Evolutionary conservation across 2,329 filamentous ascomycete genomes (phyloP).

Genomic region (Phialocephala sp.): DNA sequence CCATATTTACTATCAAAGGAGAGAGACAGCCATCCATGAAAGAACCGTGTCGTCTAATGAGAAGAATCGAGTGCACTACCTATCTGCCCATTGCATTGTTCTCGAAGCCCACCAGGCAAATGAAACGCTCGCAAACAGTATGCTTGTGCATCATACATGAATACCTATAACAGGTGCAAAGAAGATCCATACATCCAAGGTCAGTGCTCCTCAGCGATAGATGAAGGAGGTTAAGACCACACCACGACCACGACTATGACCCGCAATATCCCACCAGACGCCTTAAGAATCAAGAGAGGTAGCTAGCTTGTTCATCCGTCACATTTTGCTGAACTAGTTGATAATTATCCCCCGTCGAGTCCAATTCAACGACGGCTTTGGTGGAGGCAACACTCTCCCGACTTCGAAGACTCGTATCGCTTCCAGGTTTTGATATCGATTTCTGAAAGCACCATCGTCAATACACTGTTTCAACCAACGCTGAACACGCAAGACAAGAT

Average conservation of each 20-base stretch:
- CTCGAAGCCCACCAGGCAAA: constrained; percentile 3
- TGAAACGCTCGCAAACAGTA: constrained; percentile 19
- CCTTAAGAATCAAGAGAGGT: constrained; percentile 37
- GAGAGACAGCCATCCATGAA: constrained; percentile 11
- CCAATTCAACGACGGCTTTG: constrained; percentile 29
- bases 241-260: background rate
- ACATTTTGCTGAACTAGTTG: constrained; percentile 24
- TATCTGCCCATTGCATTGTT: background rate
- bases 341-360: constrained; percentile 20
- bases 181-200: constrained; percentile 21
- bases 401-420: constrained; percentile 22
- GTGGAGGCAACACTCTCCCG: constrained; percentile 28
- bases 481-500: constrained; percentile 24
- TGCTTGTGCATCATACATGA: constrained; percentile 24
- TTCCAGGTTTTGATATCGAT: constrained; percentile 25
- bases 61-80: constrained; percentile 2
- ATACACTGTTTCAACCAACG: constrained; percentile 25
- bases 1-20: constrained; percentile 33
- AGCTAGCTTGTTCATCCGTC: constrained; percentile 39
- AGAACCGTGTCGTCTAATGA: constrained; percentile 14
- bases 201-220: constrained; percentile 11
- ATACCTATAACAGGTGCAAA: constrained; percentile 14
- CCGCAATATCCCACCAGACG: background rate
- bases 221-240: background rate
- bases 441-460: constrained; percentile 34